These are phyloP conservation scores for Panaeolus papilionaceus DNA, from an alignment of 768 basidiomycete genomes.

Conservation along the genomic window DNA sequence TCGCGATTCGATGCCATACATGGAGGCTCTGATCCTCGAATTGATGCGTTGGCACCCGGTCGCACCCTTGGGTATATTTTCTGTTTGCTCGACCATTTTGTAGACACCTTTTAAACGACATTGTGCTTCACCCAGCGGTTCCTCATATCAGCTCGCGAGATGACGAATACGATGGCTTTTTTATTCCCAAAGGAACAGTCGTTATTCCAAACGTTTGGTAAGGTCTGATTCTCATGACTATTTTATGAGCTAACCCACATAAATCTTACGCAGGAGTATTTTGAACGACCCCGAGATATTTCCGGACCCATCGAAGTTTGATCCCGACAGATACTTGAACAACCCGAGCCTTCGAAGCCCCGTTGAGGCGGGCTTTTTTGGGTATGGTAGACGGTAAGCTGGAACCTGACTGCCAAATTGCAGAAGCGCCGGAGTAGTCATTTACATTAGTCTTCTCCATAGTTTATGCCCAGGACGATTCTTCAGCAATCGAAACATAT, in stretches of 20 bases:
- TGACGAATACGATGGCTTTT: neutral
- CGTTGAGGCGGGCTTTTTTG: neutral
- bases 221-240: neutral
- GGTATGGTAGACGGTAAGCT: neutral
- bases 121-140: neutral
- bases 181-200: neutral
- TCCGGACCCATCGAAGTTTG: neutral
- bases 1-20: constrained; percentile 43
- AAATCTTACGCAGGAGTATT: neutral
- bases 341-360: neutral
- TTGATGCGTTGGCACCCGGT: constrained; percentile 47
- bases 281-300: neutral
- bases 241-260: neutral
- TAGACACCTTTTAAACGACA: neutral
- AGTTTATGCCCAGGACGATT: neutral
- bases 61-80: constrained; percentile 39
- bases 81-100: neutral
- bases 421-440: too few relatives aligned
- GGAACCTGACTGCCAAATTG: neutral
- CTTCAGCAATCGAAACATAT: neutral
- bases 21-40: constrained; percentile 51
- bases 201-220: constrained; percentile 1
- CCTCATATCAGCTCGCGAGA: neutral
- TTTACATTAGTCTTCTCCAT: neutral
- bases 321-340: neutral